A percentile compares a stretch with the other conserved stretches of the same genome.
These are phyloP conservation scores for Didymosphaeria variabile DNA, from an alignment of 2,329 filamentous ascomycete genomes.

Conservation along the genomic window DNA sequence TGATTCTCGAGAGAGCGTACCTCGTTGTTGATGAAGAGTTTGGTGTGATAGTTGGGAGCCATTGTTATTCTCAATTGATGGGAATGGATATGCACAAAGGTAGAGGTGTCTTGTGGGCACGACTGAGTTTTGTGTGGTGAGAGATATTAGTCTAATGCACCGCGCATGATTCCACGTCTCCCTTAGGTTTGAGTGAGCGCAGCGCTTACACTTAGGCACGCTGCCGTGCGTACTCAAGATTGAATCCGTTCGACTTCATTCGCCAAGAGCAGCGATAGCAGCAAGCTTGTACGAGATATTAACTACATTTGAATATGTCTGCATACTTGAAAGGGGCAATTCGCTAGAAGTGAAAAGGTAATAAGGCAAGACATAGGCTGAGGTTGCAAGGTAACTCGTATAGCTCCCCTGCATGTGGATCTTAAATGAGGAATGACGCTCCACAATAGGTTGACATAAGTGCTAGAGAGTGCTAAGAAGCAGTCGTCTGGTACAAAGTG, in stretches of 20 bases:
- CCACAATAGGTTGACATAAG: background rate
- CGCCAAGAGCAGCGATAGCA: too few species aligned
- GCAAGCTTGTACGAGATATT: background rate
- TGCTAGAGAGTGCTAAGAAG: background rate
- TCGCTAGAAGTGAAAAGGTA: background rate
- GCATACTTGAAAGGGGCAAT: background rate
- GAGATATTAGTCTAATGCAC: background rate
- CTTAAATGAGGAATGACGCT: background rate
- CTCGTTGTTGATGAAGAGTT: constrained; percentile 32
- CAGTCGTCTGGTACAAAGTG: background rate
- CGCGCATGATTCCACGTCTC: background rate
- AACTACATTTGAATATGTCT: background rate
- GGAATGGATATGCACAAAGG: background rate
- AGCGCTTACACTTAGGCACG: constrained; percentile 3
- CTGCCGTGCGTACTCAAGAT: background rate
- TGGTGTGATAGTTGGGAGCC: constrained; percentile 16
- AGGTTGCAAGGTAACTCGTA: background rate
- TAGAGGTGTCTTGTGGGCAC: background rate
- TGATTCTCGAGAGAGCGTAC: constrained; percentile 6
- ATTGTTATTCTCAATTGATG: background rate
- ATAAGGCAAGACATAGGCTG: background rate
- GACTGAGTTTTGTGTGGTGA: background rate
- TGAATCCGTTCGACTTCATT: background rate
- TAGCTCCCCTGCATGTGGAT: background rate
- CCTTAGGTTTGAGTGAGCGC: background rate